phyloP scores from a whole-genome alignment of 345 rosid genomes.

The Cardamine occulta region DNA sequence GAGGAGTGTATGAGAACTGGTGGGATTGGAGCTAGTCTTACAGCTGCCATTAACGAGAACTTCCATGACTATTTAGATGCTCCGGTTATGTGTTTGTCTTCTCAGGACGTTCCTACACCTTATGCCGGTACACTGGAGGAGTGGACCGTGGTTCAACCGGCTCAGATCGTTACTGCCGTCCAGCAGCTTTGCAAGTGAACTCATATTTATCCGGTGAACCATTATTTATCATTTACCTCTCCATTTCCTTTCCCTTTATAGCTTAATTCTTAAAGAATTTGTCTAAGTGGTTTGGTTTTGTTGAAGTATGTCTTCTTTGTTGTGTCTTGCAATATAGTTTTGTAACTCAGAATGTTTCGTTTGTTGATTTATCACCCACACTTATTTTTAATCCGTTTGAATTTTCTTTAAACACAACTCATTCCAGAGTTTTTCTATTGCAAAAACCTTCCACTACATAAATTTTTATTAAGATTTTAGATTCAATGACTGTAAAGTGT shows the following conservation, averaged over 20 bases:
- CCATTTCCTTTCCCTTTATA: constrained; percentile 1
- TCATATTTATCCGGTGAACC: constrained; percentile 12
- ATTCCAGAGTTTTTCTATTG: too few species aligned
- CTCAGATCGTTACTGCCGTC: constrained; percentile 90
- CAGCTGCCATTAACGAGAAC: constrained; percentile 85
- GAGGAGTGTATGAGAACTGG: constrained; percentile 99
- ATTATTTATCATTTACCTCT: constrained; percentile 24
- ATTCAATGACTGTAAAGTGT: too few species aligned
- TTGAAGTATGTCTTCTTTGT: constrained; percentile 18
- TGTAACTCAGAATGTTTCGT: constrained; percentile 16
- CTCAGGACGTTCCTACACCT: constrained; percentile 96
- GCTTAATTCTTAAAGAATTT: constrained; percentile 19
- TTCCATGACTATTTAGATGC: constrained; percentile 94
- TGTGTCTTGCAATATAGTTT: constrained; percentile 26
- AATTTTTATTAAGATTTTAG: too few species aligned
- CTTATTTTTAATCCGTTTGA: neutral
- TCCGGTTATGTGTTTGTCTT: constrained; percentile 89
- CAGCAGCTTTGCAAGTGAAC: constrained; percentile 86
- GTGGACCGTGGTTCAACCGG: constrained; percentile 93
- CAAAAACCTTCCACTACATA: too few species aligned
- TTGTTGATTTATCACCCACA: constrained; percentile 6
- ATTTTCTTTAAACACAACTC: neutral
- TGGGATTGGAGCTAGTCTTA: constrained; percentile 94
- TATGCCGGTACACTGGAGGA: constrained; percentile 90
- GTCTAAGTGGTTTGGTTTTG: constrained; percentile 25